These are phyloP conservation scores for Chlorella sp. DNA, from an alignment of 139 green algal species.

Conservation along the genomic window DNA sequence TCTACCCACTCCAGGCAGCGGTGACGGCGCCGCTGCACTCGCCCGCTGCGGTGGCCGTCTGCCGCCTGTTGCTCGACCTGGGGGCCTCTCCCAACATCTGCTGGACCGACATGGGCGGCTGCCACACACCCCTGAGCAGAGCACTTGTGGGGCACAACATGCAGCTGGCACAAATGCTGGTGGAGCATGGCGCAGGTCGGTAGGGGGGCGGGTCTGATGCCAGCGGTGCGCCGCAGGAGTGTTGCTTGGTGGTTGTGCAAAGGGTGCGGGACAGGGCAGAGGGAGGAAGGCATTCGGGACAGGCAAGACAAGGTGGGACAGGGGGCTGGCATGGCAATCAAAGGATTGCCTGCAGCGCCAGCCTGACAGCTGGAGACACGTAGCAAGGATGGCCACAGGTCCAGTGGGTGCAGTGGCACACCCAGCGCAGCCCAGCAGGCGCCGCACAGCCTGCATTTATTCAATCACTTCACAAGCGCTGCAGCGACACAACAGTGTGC, in stretches of 20 bases:
- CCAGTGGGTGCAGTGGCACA: too few species aligned
- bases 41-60: background rate
- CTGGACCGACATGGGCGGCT: background rate
- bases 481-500: too few species aligned
- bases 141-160: background rate
- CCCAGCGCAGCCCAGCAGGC: too few species aligned
- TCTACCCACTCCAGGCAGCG: constrained; percentile 1
- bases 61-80: background rate
- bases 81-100: background rate
- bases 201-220: background rate
- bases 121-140: constrained; percentile 18
- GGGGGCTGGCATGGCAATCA: background rate
- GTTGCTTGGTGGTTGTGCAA: background rate
- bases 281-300: background rate
- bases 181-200: background rate
- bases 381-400: too few species aligned
- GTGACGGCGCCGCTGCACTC: background rate
- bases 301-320: background rate
- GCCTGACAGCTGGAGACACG: too few species aligned
- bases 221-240: background rate
- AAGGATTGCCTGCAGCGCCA: background rate
- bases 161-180: background rate
- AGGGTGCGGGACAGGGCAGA: background rate
- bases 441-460: too few species aligned
- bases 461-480: too few species aligned